phyloP scores from a whole-genome alignment of 140 eudicot genomes.

The Flaveria floridana region DNA sequence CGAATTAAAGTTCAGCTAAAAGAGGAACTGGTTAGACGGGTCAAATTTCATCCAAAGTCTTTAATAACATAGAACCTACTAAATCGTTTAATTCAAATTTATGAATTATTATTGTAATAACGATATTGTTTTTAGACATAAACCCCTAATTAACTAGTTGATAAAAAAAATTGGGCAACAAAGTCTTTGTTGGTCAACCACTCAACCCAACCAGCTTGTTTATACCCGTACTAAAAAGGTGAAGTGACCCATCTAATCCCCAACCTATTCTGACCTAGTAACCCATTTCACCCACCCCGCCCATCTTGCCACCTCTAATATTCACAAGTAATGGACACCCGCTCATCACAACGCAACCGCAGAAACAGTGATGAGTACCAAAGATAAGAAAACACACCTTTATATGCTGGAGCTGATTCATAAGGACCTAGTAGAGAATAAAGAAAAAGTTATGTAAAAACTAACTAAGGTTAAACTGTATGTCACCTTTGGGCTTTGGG shows the following conservation, averaged over 20 bases:
- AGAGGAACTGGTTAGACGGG: neutral
- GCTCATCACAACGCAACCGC: constrained; percentile 7
- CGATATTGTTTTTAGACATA: neutral
- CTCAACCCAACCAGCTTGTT: neutral
- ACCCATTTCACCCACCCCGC: neutral
- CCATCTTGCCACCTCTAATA: neutral
- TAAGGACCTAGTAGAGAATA: constrained; percentile 46
- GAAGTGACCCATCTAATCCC: neutral
- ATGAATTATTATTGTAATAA: neutral
- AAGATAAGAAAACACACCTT: constrained; percentile 53
- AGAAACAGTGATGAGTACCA: neutral
- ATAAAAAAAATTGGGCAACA: neutral
- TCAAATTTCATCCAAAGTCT: constrained; percentile 4
- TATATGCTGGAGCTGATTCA: constrained; percentile 66
- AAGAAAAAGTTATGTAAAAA: constrained; percentile 1
- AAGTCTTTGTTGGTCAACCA: neutral
- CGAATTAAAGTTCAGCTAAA: constrained; percentile 4
- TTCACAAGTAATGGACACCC: neutral
- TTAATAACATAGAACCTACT: neutral
- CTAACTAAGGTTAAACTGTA: constrained; percentile 9
- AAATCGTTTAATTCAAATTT: too few species aligned
- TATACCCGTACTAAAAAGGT: neutral
- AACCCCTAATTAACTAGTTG: neutral
- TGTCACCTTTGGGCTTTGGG: neutral
- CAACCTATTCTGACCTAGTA: constrained; percentile 7